Evolutionary conservation across 176 grass and related monocot genomes (phyloP).

Genomic region (Puya raimondii): DNA sequence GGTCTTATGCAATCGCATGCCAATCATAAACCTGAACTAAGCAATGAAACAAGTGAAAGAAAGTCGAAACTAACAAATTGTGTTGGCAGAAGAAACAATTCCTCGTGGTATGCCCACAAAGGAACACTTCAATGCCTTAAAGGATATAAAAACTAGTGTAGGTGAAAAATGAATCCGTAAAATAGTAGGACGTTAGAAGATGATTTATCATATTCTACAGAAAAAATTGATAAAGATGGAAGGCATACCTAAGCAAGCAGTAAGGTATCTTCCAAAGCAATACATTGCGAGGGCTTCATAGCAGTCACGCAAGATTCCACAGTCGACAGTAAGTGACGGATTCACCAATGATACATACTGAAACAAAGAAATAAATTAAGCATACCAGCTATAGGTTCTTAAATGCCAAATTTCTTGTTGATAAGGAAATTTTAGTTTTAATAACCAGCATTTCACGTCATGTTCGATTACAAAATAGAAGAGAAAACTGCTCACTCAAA

Average conservation of each 20-base stretch:
- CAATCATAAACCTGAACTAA: no score
- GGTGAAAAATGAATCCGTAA: background rate
- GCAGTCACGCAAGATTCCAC: constrained; percentile 77
- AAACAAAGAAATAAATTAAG: constrained; percentile 20
- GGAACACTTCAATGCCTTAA: background rate
- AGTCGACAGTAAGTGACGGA: constrained; percentile 68
- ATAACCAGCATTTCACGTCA: background rate
- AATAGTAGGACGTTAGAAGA: background rate
- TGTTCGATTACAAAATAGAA: background rate
- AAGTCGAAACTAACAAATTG: no score
- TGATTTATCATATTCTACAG: background rate
- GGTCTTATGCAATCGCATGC: no score
- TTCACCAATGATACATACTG: constrained; percentile 85
- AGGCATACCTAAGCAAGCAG: constrained; percentile 81
- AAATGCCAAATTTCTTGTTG: background rate
- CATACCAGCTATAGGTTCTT: background rate
- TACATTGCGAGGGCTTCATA: constrained; percentile 98
- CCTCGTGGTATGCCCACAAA: background rate
- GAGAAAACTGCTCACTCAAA: background rate
- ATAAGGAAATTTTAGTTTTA: constrained; percentile 5
- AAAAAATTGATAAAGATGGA: constrained; percentile 3
- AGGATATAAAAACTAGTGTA: background rate
- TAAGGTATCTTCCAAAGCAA: constrained; percentile 90
- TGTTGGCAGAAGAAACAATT: no score
- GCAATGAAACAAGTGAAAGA: no score